Evolutionary conservation across 805 yeast species (phyloP).

Genomic region (Clavispora asparagi): DNA sequence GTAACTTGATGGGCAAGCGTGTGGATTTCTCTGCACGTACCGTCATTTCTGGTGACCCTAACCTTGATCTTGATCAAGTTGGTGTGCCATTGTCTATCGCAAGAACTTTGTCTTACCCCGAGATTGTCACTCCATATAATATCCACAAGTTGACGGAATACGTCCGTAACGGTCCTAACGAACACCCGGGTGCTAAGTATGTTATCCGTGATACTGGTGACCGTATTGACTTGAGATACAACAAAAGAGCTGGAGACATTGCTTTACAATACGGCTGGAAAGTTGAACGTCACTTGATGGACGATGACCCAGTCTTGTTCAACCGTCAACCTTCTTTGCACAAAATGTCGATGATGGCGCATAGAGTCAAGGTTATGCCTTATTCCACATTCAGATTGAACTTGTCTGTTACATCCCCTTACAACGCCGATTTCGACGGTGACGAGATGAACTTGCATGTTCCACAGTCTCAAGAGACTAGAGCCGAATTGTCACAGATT

Average conservation of each 20-base stretch:
- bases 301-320: slow-evolving; percentile 94
- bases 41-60: slow-evolving; percentile 99
- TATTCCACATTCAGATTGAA: slow-evolving; percentile 96
- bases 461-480: slow-evolving; percentile 96
- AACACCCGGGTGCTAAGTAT: slow-evolving; percentile 99
- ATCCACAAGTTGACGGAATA: slow-evolving; percentile 88
- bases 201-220: slow-evolving; percentile 98
- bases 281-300: slow-evolving; percentile 97
- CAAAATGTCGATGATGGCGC: slow-evolving; percentile 99
- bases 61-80: slow-evolving; percentile 93
- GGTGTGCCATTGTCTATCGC: slow-evolving; percentile 99
- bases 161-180: slow-evolving; percentile 97
- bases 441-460: slow-evolving; percentile 99
- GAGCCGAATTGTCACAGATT: slow-evolving; percentile 91
- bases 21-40: slow-evolving; percentile 99
- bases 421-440: slow-evolving; percentile 99
- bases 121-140: slow-evolving; percentile 95
- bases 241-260: slow-evolving; percentile 97
- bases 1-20: slow-evolving; percentile 99
- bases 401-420: slow-evolving; percentile 97
- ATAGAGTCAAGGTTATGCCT: slow-evolving; percentile 97
- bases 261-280: slow-evolving; percentile 98
- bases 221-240: slow-evolving; percentile 94
- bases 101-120: slow-evolving; percentile 92
- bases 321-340: slow-evolving; percentile 99